phyloP scores from a whole-genome alignment of 2,329 filamentous ascomycete species.

The Zymoseptoria passerinii region DNA sequence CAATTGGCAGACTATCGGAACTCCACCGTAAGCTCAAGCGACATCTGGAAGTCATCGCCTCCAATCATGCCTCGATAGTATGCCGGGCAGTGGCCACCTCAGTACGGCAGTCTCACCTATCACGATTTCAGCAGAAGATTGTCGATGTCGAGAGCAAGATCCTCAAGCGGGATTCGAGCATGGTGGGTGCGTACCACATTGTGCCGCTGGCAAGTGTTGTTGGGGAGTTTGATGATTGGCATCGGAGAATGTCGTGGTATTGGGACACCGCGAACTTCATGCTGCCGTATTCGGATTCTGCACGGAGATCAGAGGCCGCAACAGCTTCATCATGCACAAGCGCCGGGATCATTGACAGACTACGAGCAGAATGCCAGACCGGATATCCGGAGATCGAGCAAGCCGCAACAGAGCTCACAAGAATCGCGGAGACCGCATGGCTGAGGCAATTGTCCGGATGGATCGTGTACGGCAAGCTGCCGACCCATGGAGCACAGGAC shows the following conservation, averaged over 20 bases:
- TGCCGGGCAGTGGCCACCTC: slow-evolving; percentile 80
- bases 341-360: slow-evolving; percentile 65
- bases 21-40: slow-evolving; percentile 65
- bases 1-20: slow-evolving; percentile 67
- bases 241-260: slow-evolving; percentile 75
- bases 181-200: slow-evolving; percentile 87
- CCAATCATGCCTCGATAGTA: slow-evolving; percentile 67
- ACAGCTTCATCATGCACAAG: slow-evolving; percentile 19
- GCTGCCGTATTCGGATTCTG: slow-evolving; percentile 30
- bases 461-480: slow-evolving; percentile 80
- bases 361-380: slow-evolving; percentile 71
- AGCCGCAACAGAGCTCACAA: slow-evolving; percentile 63
- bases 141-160: slow-evolving; percentile 76
- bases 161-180: slow-evolving; percentile 62
- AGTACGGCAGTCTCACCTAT: slow-evolving; percentile 65
- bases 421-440: slow-evolving; percentile 80
- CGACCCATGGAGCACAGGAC: slow-evolving; percentile 67
- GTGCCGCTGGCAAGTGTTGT: slow-evolving; percentile 83
- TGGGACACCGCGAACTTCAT: slow-evolving; percentile 67
- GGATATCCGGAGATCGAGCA: slow-evolving; percentile 81
- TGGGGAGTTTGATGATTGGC: slow-evolving; percentile 80
- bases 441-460: slow-evolving; percentile 82
- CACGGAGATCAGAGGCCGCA: neutral
- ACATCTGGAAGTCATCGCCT: slow-evolving; percentile 58
- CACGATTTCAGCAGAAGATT: slow-evolving; percentile 73